Evolutionary conservation across 2,329 filamentous ascomycete genomes (phyloP).

Genomic region (Byssothecium circinans): DNA sequence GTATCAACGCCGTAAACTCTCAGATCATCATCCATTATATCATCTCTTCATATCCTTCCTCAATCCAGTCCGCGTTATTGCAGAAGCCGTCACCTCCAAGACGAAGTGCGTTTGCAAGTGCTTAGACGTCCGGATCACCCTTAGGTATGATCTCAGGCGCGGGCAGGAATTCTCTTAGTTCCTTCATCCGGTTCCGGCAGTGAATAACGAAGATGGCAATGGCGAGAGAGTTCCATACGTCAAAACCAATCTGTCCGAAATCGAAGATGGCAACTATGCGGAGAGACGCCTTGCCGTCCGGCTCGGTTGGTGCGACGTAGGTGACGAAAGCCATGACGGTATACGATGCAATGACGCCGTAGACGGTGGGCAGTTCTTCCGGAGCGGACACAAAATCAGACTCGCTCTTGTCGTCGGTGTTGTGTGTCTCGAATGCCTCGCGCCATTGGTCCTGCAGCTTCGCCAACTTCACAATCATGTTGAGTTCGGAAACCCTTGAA

Average conservation of each 20-base stretch:
- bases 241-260: conserved; percentile 54
- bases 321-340: conserved; percentile 57
- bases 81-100: too few relatives aligned
- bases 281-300: conserved; percentile 26
- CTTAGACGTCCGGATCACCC: conserved; percentile 31
- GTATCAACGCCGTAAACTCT: too few relatives aligned
- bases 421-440: conserved; percentile 35
- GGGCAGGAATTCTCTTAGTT: conserved; percentile 45
- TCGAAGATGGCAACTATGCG: conserved; percentile 57
- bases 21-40: too few relatives aligned
- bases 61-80: too few relatives aligned
- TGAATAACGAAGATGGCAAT: conserved; percentile 59
- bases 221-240: conserved; percentile 63
- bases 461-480: conserved; percentile 49
- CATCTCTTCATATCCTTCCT: too few relatives aligned
- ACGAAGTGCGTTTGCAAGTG: too few relatives aligned
- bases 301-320: conserved; percentile 45
- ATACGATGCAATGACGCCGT: conserved; percentile 57
- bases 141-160: conserved; percentile 12
- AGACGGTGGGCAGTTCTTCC: conserved; percentile 51
- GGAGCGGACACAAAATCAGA: conserved; percentile 11
- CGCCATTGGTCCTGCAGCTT: conserved; percentile 49
- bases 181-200: conserved; percentile 54
- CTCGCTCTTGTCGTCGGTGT: conserved; percentile 6
- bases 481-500: conserved; percentile 44